Base-by-base conservation (phyloP, 1,284 basidiomycete genomes). In the Tausonia pullulans region DNA sequence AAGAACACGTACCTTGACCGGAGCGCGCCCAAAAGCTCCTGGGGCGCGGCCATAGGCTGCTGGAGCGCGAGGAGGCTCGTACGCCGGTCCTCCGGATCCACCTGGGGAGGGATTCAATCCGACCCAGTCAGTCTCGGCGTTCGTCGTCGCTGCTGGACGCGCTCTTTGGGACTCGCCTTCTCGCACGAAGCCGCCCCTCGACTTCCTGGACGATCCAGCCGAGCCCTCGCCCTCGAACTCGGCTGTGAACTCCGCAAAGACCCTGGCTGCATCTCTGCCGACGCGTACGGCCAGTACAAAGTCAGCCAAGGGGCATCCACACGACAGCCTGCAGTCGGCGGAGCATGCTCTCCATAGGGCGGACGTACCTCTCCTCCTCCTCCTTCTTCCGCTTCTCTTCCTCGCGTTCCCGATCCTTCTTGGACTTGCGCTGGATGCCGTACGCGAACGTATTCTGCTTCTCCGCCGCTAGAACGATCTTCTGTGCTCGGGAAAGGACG, bases 321-420 rank as follows among this genome's bases (percentile, higher is more conserved):
- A 27, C 27, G 27, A 27, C 27, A 27, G 27, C 27, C 27, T 27
- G 27, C 27, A 27, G 27, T 27, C 27, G 27, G 27, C 27, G 27
- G 27, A 2, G 27, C 27, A 27, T 27, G 27, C 27, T 27, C 27
- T 27, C 27, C 27, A 27, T 27, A 27, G 8, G 40, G 16, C 14
- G 44, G 43, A 58, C 27, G 7, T 39, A 76, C 76, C 73, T 68
- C 69, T 85, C 82, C 66, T 87, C 87, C 72, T 93, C 90, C 71
- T 88, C 86, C 72, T 89, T 85, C 69, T 81, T 84, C 72, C 85
- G 85, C 77, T 92, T 93, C 46, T 87, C 88, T 64, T 90, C 88
- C 57, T 90, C 91, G 59, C 84, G 85, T 73, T 96, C 92, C 70
- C 87, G 83, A 72, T 96, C 92, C 72, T 88, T 91, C 75, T 95